These are phyloP conservation scores for Angomonas ambiguus DNA, from an alignment of 208 protist species.

Conservation along the genomic window DNA sequence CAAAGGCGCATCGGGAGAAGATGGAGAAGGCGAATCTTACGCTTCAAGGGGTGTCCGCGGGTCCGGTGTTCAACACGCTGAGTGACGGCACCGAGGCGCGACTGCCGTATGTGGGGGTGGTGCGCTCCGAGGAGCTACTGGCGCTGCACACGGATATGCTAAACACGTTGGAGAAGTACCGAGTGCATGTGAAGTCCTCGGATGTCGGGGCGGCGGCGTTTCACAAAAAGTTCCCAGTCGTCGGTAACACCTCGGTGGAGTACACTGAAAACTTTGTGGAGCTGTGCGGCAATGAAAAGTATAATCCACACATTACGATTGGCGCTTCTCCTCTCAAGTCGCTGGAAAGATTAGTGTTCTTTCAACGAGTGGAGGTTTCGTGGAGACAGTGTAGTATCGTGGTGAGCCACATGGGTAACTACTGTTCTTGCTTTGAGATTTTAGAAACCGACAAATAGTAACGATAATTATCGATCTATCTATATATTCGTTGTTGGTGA, in stretches of 20 bases:
- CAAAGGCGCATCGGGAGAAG: slow-evolving; percentile 25
- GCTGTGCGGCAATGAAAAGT: slow-evolving; percentile 39
- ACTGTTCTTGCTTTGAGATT: slow-evolving; percentile 72
- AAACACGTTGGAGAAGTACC: slow-evolving; percentile 29
- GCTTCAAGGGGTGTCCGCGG: slow-evolving; percentile 32
- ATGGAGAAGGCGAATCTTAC: slow-evolving; percentile 34
- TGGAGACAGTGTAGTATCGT: slow-evolving; percentile 67
- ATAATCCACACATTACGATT: slow-evolving; percentile 68
- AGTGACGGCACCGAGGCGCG: slow-evolving; percentile 31
- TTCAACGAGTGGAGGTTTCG: slow-evolving; percentile 50
- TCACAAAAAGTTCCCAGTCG: slow-evolving; percentile 56
- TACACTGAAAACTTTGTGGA: slow-evolving; percentile 53
- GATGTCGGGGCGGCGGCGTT: slow-evolving; percentile 61
- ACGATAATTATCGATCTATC: neutral
- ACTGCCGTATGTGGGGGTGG: slow-evolving; percentile 54
- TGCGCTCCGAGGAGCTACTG: slow-evolving; percentile 30
- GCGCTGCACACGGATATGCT: slow-evolving; percentile 53
- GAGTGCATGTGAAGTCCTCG: slow-evolving; percentile 29
- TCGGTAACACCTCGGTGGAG: slow-evolving; percentile 25
- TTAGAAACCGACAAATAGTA: slow-evolving; percentile 21
- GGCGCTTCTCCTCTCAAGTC: slow-evolving; percentile 44
- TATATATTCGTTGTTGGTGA: slow-evolving; percentile 2
- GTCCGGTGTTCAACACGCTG: slow-evolving; percentile 39
- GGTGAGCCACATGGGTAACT: slow-evolving; percentile 77
- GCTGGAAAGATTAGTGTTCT: slow-evolving; percentile 30